These are phyloP conservation scores for Boletus pseudopeckii DNA, from an alignment of 768 basidiomycete genomes.

Conservation along the genomic window DNA sequence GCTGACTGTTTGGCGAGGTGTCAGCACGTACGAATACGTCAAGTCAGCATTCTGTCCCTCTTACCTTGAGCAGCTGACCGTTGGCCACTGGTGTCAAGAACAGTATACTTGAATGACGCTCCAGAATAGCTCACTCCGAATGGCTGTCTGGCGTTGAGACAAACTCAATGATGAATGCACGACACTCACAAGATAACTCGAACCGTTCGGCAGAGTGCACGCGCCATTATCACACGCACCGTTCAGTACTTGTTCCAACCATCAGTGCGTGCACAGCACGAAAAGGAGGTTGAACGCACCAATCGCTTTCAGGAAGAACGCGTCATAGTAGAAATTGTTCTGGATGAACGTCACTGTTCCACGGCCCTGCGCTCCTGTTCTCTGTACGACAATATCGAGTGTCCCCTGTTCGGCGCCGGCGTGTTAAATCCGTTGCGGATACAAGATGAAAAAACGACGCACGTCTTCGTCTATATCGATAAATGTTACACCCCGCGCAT, in stretches of 20 bases:
- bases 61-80: constrained; percentile 88
- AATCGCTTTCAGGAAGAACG: constrained; percentile 96
- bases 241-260: constrained; percentile 64
- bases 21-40: background rate
- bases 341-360: constrained; percentile 79
- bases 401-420: constrained; percentile 56
- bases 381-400: constrained; percentile 88
- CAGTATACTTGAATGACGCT: constrained; percentile 95
- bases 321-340: constrained; percentile 98
- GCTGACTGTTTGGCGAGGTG: constrained; percentile 52
- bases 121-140: constrained; percentile 94
- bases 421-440: background rate
- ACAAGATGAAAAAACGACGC: constrained; percentile 30
- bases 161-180: background rate
- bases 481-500: constrained; percentile 76
- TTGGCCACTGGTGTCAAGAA: constrained; percentile 84
- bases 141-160: constrained; percentile 48
- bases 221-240: constrained; percentile 86
- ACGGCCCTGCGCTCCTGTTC: constrained; percentile 63
- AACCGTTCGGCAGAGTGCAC: constrained; percentile 63
- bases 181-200: constrained; percentile 69
- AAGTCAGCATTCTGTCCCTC: constrained; percentile 2
- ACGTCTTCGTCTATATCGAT: constrained; percentile 97
- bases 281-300: constrained; percentile 45
- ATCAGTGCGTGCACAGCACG: constrained; percentile 1